phyloP scores from a whole-genome alignment of 2,329 filamentous ascomycete genomes.

The Trichophyton simii region DNA sequence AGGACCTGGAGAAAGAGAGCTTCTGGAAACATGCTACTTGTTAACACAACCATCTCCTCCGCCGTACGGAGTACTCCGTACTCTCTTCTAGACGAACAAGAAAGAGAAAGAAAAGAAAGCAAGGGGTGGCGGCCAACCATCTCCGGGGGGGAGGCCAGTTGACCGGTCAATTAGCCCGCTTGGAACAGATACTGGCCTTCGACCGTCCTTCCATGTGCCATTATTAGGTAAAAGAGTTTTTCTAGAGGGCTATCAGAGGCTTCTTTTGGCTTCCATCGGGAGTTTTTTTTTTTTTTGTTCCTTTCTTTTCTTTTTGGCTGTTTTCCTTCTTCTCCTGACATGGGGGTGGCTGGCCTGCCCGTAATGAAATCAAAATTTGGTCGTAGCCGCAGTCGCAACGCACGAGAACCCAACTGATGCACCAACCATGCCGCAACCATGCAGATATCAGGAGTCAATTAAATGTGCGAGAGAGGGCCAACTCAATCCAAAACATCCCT shows the following conservation, averaged over 20 bases:
- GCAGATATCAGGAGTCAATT: background rate
- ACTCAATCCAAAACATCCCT: background rate
- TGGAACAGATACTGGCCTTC: background rate
- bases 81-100: too few relatives aligned
- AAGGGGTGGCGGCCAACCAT: too few relatives aligned
- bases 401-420: background rate
- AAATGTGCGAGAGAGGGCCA: background rate
- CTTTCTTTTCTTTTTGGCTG: background rate
- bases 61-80: too few relatives aligned
- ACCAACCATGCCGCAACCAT: background rate
- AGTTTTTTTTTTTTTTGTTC: background rate
- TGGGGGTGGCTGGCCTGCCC: background rate
- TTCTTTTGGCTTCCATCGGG: background rate
- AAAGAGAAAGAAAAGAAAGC: background rate
- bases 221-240: background rate
- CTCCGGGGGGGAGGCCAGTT: background rate
- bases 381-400: background rate
- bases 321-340: background rate
- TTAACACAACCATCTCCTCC: too few relatives aligned
- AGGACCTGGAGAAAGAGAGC: slow-evolving; percentile 24
- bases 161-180: background rate
- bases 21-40: slow-evolving; percentile 20
- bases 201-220: background rate
- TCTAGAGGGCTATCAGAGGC: background rate
- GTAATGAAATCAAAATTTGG: background rate